phyloP scores from a whole-genome alignment of 495 filamentous ascomycete species.

The Podospora pseudopauciseta region DNA sequence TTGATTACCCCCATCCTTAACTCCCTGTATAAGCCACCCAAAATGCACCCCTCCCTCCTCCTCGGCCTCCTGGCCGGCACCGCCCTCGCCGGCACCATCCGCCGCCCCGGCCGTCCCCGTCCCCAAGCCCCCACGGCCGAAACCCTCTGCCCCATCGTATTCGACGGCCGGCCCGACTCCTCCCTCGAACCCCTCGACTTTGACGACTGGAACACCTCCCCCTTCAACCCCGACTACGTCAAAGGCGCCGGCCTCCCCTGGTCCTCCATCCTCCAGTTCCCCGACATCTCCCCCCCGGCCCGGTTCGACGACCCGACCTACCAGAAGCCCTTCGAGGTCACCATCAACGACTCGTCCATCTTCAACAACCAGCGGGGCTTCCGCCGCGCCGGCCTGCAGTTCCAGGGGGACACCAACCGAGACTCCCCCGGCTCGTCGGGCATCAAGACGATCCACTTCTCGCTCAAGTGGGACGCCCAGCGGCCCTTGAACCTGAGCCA shows the following conservation, averaged over 20 bases:
- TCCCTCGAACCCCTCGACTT: slow-evolving; percentile 36
- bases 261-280: slow-evolving; percentile 45
- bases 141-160: slow-evolving; percentile 43
- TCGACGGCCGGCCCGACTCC: slow-evolving; percentile 42
- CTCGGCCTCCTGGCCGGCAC: slow-evolving; percentile 11
- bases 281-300: slow-evolving; percentile 26
- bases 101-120: background rate
- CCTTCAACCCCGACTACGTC: slow-evolving; percentile 48
- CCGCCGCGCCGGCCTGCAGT: slow-evolving; percentile 52
- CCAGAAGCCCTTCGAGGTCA: slow-evolving; percentile 46
- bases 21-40: background rate
- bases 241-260: slow-evolving; percentile 45
- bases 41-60: slow-evolving; percentile 22
- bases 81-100: slow-evolving; percentile 1
- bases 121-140: slow-evolving; percentile 14
- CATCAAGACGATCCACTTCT: slow-evolving; percentile 54
- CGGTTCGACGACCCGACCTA: slow-evolving; percentile 41
- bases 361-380: slow-evolving; percentile 55
- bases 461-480: slow-evolving; percentile 45
- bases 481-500: slow-evolving; percentile 52
- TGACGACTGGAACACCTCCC: slow-evolving; percentile 39
- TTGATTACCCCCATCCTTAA: background rate
- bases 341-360: slow-evolving; percentile 50
- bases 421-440: slow-evolving; percentile 44
- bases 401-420: slow-evolving; percentile 46